Conservation (phyloP, 2,329 filamentous ascomycete genomes). For the Coleophoma eucalyptorum region DNA sequence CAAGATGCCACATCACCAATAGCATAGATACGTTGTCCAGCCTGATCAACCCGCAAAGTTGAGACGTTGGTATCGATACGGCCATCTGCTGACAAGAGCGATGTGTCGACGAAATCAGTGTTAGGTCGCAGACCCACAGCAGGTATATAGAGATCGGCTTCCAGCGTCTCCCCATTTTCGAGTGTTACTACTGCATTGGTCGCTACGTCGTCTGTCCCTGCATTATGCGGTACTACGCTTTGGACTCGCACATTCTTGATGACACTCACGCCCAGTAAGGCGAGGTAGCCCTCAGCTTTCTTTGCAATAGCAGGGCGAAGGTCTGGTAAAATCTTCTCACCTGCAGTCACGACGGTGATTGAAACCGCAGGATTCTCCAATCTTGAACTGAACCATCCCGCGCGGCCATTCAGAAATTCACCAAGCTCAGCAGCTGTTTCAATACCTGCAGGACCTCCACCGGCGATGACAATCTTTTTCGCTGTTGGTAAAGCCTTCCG, state of each 20-base stretch:
- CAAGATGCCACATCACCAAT: conserved; percentile 40
- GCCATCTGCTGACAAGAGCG: conserved; percentile 29
- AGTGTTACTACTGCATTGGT: conserved; percentile 32
- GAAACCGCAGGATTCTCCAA: conserved; percentile 30
- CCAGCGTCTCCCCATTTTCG: conserved; percentile 31
- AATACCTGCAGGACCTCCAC: conserved; percentile 39
- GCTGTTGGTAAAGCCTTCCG: conserved; percentile 33
- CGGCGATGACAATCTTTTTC: conserved; percentile 39
- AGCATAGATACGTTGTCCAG: conserved; percentile 37
- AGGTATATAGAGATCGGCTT: conserved; percentile 45
- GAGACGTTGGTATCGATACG: conserved; percentile 32
- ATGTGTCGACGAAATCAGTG: conserved; percentile 31
- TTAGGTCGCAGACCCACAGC: conserved; percentile 38
- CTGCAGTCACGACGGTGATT: conserved; percentile 41
- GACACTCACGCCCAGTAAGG: conserved; percentile 42
- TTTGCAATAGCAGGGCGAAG: conserved; percentile 33
- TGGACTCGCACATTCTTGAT: conserved; percentile 36
- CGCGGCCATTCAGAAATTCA: conserved; percentile 44
- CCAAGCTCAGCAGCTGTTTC: conserved; percentile 47
- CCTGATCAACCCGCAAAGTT: conserved; percentile 33
- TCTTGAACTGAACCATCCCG: conserved; percentile 32
- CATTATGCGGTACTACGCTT: conserved; percentile 23
- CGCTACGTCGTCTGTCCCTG: conserved; percentile 24
- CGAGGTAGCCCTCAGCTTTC: conserved; percentile 37
- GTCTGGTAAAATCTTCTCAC: conserved; percentile 33